Percentiles rank a stretch among this genome's conserved stretches.
Conservation (phyloP, 306 rosid species). For the Glycine soja region DNA sequence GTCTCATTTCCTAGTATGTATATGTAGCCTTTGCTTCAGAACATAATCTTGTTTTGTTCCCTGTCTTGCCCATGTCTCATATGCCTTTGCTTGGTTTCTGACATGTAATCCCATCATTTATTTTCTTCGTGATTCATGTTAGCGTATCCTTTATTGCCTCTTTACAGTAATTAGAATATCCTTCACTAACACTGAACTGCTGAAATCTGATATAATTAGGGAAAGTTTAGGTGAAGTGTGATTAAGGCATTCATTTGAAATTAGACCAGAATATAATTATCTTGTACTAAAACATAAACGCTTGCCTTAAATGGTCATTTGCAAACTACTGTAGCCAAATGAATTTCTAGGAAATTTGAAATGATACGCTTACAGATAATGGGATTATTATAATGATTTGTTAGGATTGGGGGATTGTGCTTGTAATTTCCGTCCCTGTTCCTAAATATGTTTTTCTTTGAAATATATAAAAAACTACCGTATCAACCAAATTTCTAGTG, state of each 20-base stretch:
- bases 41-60: slow-evolving; percentile 20
- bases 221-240: slow-evolving; percentile 33
- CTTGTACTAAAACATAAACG: not conserved
- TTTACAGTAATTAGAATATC: slow-evolving; percentile 5
- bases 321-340: not conserved
- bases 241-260: slow-evolving; percentile 28
- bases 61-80: not conserved
- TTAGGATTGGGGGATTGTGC: slow-evolving; percentile 2
- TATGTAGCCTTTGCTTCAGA: not conserved
- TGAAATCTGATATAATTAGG: not conserved
- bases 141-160: not conserved
- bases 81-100: not conserved
- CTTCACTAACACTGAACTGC: slow-evolving; percentile 19
- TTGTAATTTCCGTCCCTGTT: not conserved
- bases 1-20: slow-evolving; percentile 1
- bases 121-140: not conserved
- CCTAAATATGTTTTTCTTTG: not conserved
- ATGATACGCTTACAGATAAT: too few relatives aligned
- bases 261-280: not conserved
- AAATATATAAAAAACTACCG: too few relatives aligned
- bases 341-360: slow-evolving; percentile 31
- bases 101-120: not conserved
- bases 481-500: too few relatives aligned
- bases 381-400: slow-evolving; percentile 12
- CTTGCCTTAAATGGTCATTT: not conserved